Conservation (phyloP, 2,329 filamentous ascomycete species). For the Fusarium metavorans region DNA sequence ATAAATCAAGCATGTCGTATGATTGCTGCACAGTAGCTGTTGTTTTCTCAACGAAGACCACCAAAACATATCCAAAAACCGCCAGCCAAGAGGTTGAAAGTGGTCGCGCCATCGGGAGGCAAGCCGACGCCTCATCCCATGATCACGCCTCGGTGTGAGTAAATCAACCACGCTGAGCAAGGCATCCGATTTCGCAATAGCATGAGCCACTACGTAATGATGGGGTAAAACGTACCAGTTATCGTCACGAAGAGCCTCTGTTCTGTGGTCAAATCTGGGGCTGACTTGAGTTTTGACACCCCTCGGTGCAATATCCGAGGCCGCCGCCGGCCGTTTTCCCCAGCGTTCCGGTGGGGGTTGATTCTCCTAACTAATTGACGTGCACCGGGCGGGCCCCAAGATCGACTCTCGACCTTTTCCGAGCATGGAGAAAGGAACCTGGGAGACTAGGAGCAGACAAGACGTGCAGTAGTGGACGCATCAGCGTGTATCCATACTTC, state of each 20-base stretch:
- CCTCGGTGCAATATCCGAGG: conserved; percentile 4
- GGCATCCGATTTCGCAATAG: conserved; percentile 8
- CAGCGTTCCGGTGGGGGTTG: neutral
- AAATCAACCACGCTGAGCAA: neutral
- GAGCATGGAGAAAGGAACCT: conserved; percentile 2
- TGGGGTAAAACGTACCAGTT: conserved; percentile 30
- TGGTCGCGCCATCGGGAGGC: conserved; percentile 1
- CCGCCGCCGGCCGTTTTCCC: neutral
- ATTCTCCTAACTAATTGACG: neutral
- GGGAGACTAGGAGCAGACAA: neutral
- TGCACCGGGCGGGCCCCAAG: neutral
- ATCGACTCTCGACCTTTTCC: neutral
- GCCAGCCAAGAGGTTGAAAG: neutral
- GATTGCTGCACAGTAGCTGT: neutral
- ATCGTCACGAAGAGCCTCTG: conserved; percentile 27
- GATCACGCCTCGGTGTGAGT: neutral
- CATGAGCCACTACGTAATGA: conserved; percentile 38
- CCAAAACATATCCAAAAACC: neutral
- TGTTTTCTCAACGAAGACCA: neutral
- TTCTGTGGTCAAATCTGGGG: neutral
- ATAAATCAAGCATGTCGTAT: neutral
- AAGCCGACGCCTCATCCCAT: neutral
- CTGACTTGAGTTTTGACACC: neutral
- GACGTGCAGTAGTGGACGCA: conserved; percentile 4
- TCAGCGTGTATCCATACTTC: neutral